Evolutionary conservation across 2,329 filamentous ascomycete species (phyloP), one percentile per base, ranked within the genome.

Genomic region (Botrytis medusae): DNA sequence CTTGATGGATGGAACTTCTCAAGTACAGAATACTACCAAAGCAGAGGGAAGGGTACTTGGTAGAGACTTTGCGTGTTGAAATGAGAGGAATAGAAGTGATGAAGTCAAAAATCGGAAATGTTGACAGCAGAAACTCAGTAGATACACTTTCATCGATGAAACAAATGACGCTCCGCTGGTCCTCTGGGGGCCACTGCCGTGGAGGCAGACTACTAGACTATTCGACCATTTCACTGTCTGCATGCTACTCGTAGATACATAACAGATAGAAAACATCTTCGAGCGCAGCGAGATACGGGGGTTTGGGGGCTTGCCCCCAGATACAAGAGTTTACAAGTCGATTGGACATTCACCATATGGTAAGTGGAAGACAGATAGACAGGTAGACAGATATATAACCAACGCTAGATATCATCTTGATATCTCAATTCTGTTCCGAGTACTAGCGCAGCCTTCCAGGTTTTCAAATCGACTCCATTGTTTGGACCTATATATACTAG

Each of bases 171-270:
- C 60, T 42, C 60, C 37, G 60, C 60, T 63, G 37, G 60, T 25
- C 60, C 60, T 63, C 60, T 4, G 37, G 60, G 37, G 4, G 60
- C 60, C 60, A 63, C 60, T 42, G 60, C 60, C 60, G 60, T 63
- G 60, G 60, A 29, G 60, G 60, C 60, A 63, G 60, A 42, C 60
- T 44, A 63, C 9, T 14, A 34, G 20, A 34, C 20, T 14, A 20
- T 59, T 59, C 1, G 20, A 7, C n/a, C 14, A n/a, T 54, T 29
- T 54, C 6, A 29, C n/a, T 18, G 14, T 29, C 14, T 9, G n/a
- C 16, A n/a, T 16, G 29, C 9, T 37, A 5, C 34, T 37, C 34
- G 34, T 37, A 60, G 20, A 60, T 22, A 37, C 32, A 7, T 61
- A 12, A 25, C 25, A 3, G 6, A 25, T n/a, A 37, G 29, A 20